Evolutionary conservation across 441 rosid species (phyloP).

Genomic region (Brassica hybrid): DNA sequence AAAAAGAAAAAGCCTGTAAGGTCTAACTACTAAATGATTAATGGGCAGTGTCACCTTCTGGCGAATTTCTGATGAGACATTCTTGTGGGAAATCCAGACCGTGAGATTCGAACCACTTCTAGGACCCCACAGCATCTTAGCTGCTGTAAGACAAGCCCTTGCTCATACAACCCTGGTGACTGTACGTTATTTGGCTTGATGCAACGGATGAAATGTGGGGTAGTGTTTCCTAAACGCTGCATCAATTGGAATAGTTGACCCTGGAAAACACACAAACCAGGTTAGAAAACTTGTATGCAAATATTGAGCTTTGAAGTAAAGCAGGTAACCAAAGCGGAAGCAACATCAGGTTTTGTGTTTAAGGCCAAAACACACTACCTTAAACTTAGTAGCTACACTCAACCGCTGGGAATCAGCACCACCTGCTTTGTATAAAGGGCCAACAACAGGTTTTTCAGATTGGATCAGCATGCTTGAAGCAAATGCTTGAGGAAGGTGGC

Average conservation of each 20-base stretch:
- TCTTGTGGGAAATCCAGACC: constrained; percentile 98
- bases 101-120: constrained; percentile 98
- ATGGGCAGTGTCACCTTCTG: constrained; percentile 62
- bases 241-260: constrained; percentile 94
- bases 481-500: constrained; percentile 88
- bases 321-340: constrained; percentile 16
- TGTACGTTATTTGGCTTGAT: constrained; percentile 94
- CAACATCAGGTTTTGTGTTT: constrained; percentile 24
- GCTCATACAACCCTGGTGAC: constrained; percentile 89
- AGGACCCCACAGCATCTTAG: constrained; percentile 98
- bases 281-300: too few species aligned
- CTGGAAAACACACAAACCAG: constrained; percentile 43
- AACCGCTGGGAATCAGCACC: constrained; percentile 98
- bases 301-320: too few species aligned
- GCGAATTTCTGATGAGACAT: constrained; percentile 97
- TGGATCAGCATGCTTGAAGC: constrained; percentile 90
- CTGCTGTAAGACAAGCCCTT: constrained; percentile 93
- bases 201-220: constrained; percentile 99
- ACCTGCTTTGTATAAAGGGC: constrained; percentile 90
- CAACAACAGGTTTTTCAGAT: constrained; percentile 77
- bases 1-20: too few species aligned
- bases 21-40: constrained; percentile 22
- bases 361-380: constrained; percentile 54
- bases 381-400: constrained; percentile 93
- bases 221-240: constrained; percentile 94